Percentiles rank a stretch among this genome's conserved stretches.
These are phyloP conservation scores for Hymenoscyphus fraxineus DNA, from an alignment of 2,329 filamentous ascomycete genomes.

Conservation along the genomic window DNA sequence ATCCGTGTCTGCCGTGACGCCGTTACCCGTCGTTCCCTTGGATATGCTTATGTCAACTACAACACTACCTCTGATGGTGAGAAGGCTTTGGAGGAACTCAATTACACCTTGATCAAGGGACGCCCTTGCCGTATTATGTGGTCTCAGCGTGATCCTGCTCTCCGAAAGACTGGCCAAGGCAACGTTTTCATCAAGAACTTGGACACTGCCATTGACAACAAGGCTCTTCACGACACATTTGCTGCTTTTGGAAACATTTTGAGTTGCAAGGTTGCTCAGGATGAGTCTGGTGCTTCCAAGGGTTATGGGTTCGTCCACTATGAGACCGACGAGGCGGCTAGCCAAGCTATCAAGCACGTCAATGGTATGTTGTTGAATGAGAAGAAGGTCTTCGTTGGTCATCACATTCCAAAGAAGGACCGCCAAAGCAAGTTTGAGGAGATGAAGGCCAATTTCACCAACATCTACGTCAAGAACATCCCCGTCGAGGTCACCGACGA, in stretches of 20 bases:
- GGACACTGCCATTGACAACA: constrained; percentile 98
- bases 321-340: constrained; percentile 96
- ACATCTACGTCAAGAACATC: constrained; percentile 99
- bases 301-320: constrained; percentile 99
- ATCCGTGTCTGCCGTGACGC: constrained; percentile 99
- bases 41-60: constrained; percentile 99
- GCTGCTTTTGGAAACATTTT: constrained; percentile 98
- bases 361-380: constrained; percentile 99
- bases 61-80: constrained; percentile 95
- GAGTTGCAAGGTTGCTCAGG: constrained; percentile 98
- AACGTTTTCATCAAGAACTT: constrained; percentile 99
- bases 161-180: constrained; percentile 98
- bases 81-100: constrained; percentile 97
- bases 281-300: constrained; percentile 95
- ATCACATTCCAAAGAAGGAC: constrained; percentile 99
- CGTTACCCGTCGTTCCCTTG: constrained; percentile 95
- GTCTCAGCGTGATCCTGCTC: constrained; percentile 98
- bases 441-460: constrained; percentile 99
- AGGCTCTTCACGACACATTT: constrained; percentile 99
- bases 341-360: constrained; percentile 97
- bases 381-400: constrained; percentile 99
- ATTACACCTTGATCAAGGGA: constrained; percentile 99
- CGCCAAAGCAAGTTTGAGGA: constrained; percentile 99
- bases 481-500: constrained; percentile 80
- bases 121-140: constrained; percentile 99